A percentile compares a stretch with the other conserved stretches of the same genome.
Conservation (phyloP, 352 stramenopile species). For the Phytophthora lateralis region DNA sequence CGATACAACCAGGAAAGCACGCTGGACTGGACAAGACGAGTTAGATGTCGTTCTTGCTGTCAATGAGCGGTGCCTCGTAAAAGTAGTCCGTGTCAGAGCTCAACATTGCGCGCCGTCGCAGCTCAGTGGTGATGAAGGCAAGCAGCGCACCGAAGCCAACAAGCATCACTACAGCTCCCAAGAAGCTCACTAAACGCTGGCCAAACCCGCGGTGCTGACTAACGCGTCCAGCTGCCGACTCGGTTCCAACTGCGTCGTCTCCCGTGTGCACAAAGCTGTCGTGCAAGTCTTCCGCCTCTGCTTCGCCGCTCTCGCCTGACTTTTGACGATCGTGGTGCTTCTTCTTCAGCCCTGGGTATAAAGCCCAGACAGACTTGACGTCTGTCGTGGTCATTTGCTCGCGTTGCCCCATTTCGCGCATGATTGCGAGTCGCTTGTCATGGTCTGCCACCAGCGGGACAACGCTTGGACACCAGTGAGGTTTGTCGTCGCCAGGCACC, state of each 20-base stretch:
- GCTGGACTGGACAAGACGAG: background rate
- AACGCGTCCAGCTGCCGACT: conserved; percentile 1
- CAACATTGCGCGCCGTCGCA: conserved; percentile 40
- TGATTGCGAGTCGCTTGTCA: conserved; percentile 54
- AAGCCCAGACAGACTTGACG: conserved; percentile 73
- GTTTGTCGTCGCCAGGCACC: conserved; percentile 21
- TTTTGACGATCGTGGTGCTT: conserved; percentile 44
- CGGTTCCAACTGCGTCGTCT: conserved; percentile 39
- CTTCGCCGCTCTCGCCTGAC: conserved; percentile 36
- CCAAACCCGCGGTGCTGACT: conserved; percentile 32
- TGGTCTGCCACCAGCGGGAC: conserved; percentile 63
- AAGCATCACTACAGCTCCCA: conserved; percentile 70
- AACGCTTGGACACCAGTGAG: conserved; percentile 70
- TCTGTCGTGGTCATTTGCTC: conserved; percentile 71
- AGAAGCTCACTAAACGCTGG: conserved; percentile 61
- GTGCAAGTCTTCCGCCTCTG: conserved; percentile 41
- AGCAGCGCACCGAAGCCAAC: conserved; percentile 53
- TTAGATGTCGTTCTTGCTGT: conserved; percentile 49
- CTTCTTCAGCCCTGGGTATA: conserved; percentile 70
- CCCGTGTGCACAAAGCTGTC: conserved; percentile 69
- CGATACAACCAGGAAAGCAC: conserved; percentile 15
- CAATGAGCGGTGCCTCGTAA: conserved; percentile 68
- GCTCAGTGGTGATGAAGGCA: conserved; percentile 44
- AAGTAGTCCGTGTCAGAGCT: conserved; percentile 59
- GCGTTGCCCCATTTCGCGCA: conserved; percentile 77